Conservation (phyloP, 139 green algal species). For the Auxenochlorella pyrenoidosa region DNA sequence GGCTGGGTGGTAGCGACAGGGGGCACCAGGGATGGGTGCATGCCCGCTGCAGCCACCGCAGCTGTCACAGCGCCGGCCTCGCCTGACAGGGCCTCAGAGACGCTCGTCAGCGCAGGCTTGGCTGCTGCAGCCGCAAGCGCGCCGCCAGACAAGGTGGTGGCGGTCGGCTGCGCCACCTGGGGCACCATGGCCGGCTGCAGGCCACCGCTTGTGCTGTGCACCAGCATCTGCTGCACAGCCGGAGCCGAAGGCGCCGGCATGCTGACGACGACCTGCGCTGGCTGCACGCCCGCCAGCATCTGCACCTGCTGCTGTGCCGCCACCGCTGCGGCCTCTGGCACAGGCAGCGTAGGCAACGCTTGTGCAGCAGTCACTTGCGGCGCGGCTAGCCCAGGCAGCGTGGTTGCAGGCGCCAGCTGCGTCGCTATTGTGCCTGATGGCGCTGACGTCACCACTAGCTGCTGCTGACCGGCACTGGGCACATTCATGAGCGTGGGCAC, state of each 20-base stretch:
- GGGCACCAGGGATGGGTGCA: background rate
- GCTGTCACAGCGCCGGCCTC: background rate
- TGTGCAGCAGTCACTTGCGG: background rate
- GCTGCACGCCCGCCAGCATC: constrained; percentile 7
- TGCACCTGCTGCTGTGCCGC: constrained; percentile 12
- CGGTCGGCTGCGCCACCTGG: background rate
- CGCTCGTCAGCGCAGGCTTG: background rate
- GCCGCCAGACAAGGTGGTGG: constrained; percentile 16
- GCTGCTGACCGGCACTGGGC: background rate
- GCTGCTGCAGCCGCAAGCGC: background rate
- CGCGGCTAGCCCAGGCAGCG: background rate
- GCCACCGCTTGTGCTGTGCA: background rate
- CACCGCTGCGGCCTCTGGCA: background rate
- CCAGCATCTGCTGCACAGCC: background rate
- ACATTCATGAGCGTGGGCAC: background rate
- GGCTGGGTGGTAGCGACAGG: background rate
- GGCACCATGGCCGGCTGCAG: background rate
- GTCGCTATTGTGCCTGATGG: background rate
- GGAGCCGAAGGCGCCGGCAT: background rate
- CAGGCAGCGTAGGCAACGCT: background rate
- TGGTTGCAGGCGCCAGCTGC: background rate
- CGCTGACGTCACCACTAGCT: constrained; percentile 1
- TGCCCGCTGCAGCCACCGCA: background rate
- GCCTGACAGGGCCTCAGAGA: background rate
- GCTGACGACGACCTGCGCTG: background rate